These are phyloP conservation scores for Dissophora ornata DNA, from an alignment of 192 early-diverging fungal genomes.

Conservation along the genomic window DNA sequence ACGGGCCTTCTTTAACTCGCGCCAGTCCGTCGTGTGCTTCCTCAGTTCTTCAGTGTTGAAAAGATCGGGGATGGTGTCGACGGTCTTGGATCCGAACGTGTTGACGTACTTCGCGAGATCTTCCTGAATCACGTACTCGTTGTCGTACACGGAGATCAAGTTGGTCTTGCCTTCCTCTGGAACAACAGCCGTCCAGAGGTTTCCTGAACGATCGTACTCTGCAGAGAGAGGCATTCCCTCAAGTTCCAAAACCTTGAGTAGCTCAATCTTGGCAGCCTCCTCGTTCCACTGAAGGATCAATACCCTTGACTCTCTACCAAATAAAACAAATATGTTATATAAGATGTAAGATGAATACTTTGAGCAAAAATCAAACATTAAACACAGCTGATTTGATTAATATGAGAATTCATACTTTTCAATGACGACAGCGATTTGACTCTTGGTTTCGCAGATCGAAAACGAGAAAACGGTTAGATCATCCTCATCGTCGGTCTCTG, in stretches of 20 bases:
- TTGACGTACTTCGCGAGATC: slow-evolving; percentile 48
- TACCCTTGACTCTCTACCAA: slow-evolving; percentile 37
- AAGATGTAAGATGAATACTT: not conserved
- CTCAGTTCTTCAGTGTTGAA: slow-evolving; percentile 61
- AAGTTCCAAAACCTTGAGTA: slow-evolving; percentile 43
- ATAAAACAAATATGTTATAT: no score
- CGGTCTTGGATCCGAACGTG: slow-evolving; percentile 53
- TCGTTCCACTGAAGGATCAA: slow-evolving; percentile 58
- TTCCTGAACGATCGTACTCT: slow-evolving; percentile 60
- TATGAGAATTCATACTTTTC: no score
- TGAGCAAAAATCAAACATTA: not conserved
- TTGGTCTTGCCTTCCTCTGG: slow-evolving; percentile 25
- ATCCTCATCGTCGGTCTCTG: slow-evolving; percentile 39
- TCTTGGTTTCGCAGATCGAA: slow-evolving; percentile 43
- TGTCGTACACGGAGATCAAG: slow-evolving; percentile 24
- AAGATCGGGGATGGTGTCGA: slow-evolving; percentile 57
- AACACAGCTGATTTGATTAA: no score
- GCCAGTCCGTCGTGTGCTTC: slow-evolving; percentile 57
- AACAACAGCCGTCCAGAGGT: slow-evolving; percentile 59
- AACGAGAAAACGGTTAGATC: slow-evolving; percentile 54
- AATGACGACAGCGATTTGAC: slow-evolving; percentile 59
- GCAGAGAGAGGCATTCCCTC: slow-evolving; percentile 45
- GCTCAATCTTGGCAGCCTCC: slow-evolving; percentile 33
- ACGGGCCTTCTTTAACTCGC: slow-evolving; percentile 54
- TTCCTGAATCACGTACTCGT: slow-evolving; percentile 26